Conservation (phyloP, 2,329 filamentous ascomycete species). For the Aspergillus udagawae region DNA sequence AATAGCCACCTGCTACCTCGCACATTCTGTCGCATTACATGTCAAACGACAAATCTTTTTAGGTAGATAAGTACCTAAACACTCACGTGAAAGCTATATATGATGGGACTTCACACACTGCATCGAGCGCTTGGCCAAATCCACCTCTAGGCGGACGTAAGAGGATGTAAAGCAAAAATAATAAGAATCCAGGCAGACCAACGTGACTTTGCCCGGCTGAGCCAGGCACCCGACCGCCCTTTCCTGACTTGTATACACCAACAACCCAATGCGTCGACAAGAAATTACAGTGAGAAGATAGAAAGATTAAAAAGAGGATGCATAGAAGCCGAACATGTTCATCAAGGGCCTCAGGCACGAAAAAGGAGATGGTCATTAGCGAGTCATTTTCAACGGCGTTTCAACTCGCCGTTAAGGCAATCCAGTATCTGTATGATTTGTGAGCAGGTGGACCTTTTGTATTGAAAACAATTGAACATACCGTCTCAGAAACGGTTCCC, state of each 20-base stretch:
- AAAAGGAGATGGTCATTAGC: conserved; percentile 11
- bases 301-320: conserved; percentile 7
- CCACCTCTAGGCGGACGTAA: not conserved
- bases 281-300: conserved; percentile 6
- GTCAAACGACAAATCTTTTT: not conserved
- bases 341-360: conserved; percentile 7
- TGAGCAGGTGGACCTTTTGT: conserved; percentile 12
- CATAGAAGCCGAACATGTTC: conserved; percentile 9
- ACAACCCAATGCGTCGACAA: conserved; percentile 10
- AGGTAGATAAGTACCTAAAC: not conserved
- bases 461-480: conserved; percentile 26
- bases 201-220: not conserved
- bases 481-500: conserved; percentile 53
- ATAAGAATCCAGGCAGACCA: not conserved
- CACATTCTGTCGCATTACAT: not conserved
- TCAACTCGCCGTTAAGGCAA: conserved; percentile 35
- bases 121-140: not conserved
- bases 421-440: conserved; percentile 28
- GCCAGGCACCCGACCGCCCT: not conserved
- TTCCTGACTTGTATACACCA: conserved; percentile 8
- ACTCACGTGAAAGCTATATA: conserved; percentile 7
- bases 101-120: not conserved
- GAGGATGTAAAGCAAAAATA: conserved; percentile 1
- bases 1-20: not conserved
- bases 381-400: conserved; percentile 22